phyloP scores from a whole-genome alignment of 768 basidiomycete genomes.

The Tricholoma hemisulphureum region DNA sequence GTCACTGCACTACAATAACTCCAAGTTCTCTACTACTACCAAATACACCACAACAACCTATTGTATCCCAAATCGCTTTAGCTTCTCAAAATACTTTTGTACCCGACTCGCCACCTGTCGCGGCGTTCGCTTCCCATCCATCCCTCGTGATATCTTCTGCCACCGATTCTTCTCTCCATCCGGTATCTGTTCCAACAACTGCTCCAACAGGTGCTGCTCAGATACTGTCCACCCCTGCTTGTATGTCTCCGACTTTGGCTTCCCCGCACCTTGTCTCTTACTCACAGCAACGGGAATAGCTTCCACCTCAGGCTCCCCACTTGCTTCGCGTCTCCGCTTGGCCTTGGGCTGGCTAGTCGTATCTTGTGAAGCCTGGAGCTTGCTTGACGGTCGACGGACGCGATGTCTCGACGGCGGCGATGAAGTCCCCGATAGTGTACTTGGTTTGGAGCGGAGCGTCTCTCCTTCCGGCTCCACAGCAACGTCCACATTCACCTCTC shows the following conservation, averaged over 20 bases:
- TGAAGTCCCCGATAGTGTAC: background rate
- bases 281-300: background rate
- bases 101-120: conserved; percentile 87
- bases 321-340: conserved; percentile 6
- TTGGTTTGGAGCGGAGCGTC: background rate
- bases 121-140: conserved; percentile 74
- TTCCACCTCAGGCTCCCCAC: background rate
- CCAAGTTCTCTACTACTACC: no score
- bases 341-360: background rate
- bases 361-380: conserved; percentile 14
- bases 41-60: no score
- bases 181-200: conserved; percentile 71
- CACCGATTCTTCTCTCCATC: conserved; percentile 78
- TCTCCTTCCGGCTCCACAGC: conserved; percentile 25
- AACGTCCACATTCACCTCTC: conserved; percentile 64
- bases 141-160: conserved; percentile 79
- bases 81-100: conserved; percentile 85
- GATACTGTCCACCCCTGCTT: conserved; percentile 76
- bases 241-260: conserved; percentile 70
- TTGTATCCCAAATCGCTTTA: conserved; percentile 75
- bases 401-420: background rate
- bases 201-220: conserved; percentile 77
- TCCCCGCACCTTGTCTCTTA: conserved; percentile 20
- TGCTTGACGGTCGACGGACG: conserved; percentile 13
- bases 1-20: no score